A percentile compares a stretch with the other conserved stretches of the same genome.
Conservation (phyloP, 805 yeast genomes). For the Candida nanaspora region DNA sequence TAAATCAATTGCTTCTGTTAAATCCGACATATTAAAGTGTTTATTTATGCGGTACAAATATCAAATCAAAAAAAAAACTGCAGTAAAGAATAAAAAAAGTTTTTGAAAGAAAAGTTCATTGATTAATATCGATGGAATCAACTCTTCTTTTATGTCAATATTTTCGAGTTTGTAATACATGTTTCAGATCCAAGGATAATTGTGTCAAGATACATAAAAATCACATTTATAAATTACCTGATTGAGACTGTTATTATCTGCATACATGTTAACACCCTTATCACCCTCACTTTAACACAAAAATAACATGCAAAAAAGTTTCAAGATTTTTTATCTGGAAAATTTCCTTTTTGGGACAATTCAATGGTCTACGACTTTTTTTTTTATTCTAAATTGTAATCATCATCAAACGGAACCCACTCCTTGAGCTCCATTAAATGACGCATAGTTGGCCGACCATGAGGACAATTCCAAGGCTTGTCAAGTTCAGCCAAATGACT, state of each 20-base stretch:
- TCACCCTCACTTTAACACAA: too few relatives aligned
- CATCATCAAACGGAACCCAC: slow-evolving; percentile 38
- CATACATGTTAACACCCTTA: too few relatives aligned
- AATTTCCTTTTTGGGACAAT: slow-evolving; percentile 23
- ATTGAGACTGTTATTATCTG: too few relatives aligned
- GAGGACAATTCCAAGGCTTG: slow-evolving; percentile 97
- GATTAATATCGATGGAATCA: too few relatives aligned
- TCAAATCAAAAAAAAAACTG: background rate
- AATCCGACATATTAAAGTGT: background rate
- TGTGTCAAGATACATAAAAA: too few relatives aligned
- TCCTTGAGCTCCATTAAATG: slow-evolving; percentile 62
- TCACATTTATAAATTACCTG: too few relatives aligned
- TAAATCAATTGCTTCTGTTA: slow-evolving; percentile 3
- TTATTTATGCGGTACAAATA: background rate
- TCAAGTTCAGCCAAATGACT: slow-evolving; percentile 61
- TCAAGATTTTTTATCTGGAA: background rate
- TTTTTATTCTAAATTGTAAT: slow-evolving; percentile 11
- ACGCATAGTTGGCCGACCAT: slow-evolving; percentile 95
- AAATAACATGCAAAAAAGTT: background rate
- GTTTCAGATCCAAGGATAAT: background rate
- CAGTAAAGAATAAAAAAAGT: background rate
- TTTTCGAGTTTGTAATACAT: too few relatives aligned
- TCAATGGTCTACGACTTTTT: too few relatives aligned
- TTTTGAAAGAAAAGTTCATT: background rate
- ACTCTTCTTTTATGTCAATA: background rate